Evolutionary conservation across 2,329 filamentous ascomycete genomes (phyloP).

Genomic region (Daldinia sp.): DNA sequence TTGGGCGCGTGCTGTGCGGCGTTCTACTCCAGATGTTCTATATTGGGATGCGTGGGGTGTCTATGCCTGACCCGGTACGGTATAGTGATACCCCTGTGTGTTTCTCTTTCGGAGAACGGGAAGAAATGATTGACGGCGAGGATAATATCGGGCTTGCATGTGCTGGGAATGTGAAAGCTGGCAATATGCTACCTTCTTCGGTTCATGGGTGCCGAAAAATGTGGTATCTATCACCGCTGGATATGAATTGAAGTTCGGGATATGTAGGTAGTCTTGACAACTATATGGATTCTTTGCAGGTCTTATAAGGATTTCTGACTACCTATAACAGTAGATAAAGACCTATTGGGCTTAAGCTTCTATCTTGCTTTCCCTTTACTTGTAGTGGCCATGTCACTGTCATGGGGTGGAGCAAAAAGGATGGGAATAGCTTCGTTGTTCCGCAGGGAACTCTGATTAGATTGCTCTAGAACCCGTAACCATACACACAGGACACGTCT

Average conservation of each 20-base stretch:
- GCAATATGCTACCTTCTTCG: neutral
- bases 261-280: neutral
- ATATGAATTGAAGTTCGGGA: neutral
- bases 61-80: neutral
- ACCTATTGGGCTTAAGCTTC: neutral
- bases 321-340: neutral
- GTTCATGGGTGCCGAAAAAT: neutral
- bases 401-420: too few relatives aligned
- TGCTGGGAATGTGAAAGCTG: neutral
- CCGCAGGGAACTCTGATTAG: too few relatives aligned
- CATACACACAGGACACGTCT: too few relatives aligned
- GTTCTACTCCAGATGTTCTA: conserved; percentile 25
- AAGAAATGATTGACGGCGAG: conserved; percentile 11
- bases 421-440: too few relatives aligned
- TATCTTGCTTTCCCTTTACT: neutral
- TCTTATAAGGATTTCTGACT: neutral
- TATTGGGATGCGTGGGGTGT: conserved; percentile 25
- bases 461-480: too few relatives aligned
- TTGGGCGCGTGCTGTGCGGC: conserved; percentile 7
- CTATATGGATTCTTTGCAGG: neutral
- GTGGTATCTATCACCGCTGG: neutral
- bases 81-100: neutral
- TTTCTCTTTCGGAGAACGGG: conserved; percentile 30
- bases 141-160: neutral
- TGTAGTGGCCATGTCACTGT: neutral